Evolutionary conservation across 2,329 filamentous ascomycete genomes (phyloP).

Genomic region (Allantophomopsis cytisporea): DNA sequence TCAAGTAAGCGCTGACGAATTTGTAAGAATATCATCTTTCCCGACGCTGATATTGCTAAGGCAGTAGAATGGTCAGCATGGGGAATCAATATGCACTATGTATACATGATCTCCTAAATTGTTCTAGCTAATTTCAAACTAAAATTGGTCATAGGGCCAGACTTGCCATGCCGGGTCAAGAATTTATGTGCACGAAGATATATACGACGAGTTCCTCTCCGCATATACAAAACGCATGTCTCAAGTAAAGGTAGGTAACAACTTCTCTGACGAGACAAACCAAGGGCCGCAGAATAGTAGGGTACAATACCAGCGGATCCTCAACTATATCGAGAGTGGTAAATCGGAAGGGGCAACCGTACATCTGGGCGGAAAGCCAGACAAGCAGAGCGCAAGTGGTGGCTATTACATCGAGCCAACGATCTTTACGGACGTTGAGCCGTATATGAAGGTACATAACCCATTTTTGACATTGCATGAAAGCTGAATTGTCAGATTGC

Average conservation of each 20-base stretch:
- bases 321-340: slow-evolving; percentile 50
- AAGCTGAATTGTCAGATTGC: too few relatives aligned
- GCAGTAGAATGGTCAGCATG: slow-evolving; percentile 24
- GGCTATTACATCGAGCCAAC: slow-evolving; percentile 64
- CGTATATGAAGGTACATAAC: slow-evolving; percentile 61
- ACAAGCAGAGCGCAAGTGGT: slow-evolving; percentile 33
- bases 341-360: slow-evolving; percentile 52
- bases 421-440: slow-evolving; percentile 56
- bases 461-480: slow-evolving; percentile 21
- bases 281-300: slow-evolving; percentile 60
- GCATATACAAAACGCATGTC: slow-evolving; percentile 48
- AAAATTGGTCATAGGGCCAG: slow-evolving; percentile 29
- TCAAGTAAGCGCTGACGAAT: slow-evolving; percentile 23
- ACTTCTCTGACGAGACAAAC: slow-evolving; percentile 52
- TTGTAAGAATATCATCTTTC: slow-evolving; percentile 30
- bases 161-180: slow-evolving; percentile 46
- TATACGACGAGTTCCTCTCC: slow-evolving; percentile 58
- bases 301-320: slow-evolving; percentile 57
- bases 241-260: slow-evolving; percentile 53
- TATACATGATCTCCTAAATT: slow-evolving; percentile 20
- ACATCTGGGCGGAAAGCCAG: slow-evolving; percentile 50
- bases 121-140: slow-evolving; percentile 43
- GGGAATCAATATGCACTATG: too few relatives aligned
- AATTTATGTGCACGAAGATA: slow-evolving; percentile 55
- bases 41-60: slow-evolving; percentile 46